Conservation (phyloP, 2,329 filamentous ascomycete genomes). For the Alternaria longipes region DNA sequence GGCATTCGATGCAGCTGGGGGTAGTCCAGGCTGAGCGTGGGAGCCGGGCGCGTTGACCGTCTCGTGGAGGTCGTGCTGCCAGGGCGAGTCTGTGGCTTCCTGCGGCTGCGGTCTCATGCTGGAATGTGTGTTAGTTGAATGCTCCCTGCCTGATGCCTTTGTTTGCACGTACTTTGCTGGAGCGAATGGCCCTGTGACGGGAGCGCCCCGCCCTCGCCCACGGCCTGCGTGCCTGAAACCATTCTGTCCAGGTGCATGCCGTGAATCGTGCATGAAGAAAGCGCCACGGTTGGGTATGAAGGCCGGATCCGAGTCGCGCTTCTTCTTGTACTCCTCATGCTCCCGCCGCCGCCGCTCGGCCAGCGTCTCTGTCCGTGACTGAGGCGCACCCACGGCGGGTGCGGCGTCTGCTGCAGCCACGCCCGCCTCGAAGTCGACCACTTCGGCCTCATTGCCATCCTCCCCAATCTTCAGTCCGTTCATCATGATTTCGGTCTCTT, state of each 20-base stretch:
- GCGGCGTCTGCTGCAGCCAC: slow-evolving; percentile 46
- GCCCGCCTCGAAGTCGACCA: slow-evolving; percentile 62
- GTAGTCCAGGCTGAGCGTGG: slow-evolving; percentile 35
- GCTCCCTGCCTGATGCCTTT: neutral
- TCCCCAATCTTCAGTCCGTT: slow-evolving; percentile 64
- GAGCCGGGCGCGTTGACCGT: slow-evolving; percentile 57
- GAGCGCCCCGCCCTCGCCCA: slow-evolving; percentile 62
- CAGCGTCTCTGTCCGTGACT: slow-evolving; percentile 62
- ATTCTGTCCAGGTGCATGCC: slow-evolving; percentile 78
- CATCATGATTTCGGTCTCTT: slow-evolving; percentile 70
- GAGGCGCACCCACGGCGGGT: slow-evolving; percentile 49
- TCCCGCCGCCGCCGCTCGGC: slow-evolving; percentile 80
- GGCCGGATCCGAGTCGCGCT: slow-evolving; percentile 86
- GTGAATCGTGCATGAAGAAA: slow-evolving; percentile 97
- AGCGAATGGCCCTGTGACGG: slow-evolving; percentile 62
- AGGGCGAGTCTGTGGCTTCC: slow-evolving; percentile 74
- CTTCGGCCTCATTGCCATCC: slow-evolving; percentile 52
- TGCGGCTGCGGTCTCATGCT: slow-evolving; percentile 55
- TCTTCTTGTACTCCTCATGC: slow-evolving; percentile 89
- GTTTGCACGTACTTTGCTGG: slow-evolving; percentile 68
- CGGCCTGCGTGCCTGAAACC: slow-evolving; percentile 77
- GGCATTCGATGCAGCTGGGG: slow-evolving; percentile 25
- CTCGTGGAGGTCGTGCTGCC: slow-evolving; percentile 96
- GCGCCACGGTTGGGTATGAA: slow-evolving; percentile 94
- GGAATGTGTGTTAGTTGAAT: slow-evolving; percentile 36